A percentile compares a stretch with the other conserved stretches of the same genome.
These are phyloP conservation scores for Wickerhamiella shivajii DNA, from an alignment of 805 yeast species.

Conservation along the genomic window DNA sequence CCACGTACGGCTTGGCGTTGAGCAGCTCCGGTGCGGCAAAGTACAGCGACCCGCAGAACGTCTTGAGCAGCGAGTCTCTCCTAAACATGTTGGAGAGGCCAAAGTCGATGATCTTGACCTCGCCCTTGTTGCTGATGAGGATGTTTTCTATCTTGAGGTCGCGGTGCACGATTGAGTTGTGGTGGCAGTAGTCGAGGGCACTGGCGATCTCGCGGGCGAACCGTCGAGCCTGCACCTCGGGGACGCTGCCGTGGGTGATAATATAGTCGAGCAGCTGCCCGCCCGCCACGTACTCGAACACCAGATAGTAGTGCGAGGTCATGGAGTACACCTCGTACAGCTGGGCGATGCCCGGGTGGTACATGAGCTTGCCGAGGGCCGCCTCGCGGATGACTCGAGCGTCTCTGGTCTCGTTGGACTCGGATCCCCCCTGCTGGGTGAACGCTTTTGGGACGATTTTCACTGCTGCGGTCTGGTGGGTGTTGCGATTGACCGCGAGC, in stretches of 20 bases:
- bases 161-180: slow-evolving; percentile 89
- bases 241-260: slow-evolving; percentile 86
- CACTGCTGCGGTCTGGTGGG: slow-evolving; percentile 64
- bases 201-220: slow-evolving; percentile 91
- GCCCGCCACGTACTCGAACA: slow-evolving; percentile 92
- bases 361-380: slow-evolving; percentile 74
- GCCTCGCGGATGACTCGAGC: slow-evolving; percentile 90
- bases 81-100: slow-evolving; percentile 84
- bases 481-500: slow-evolving; percentile 70
- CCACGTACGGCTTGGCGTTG: slow-evolving; percentile 81
- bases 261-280: slow-evolving; percentile 96
- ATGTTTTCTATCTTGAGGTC: slow-evolving; percentile 94
- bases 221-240: slow-evolving; percentile 86
- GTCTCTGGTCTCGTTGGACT: slow-evolving; percentile 68
- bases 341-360: slow-evolving; percentile 86
- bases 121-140: slow-evolving; percentile 86
- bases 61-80: slow-evolving; percentile 55
- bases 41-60: slow-evolving; percentile 93
- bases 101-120: slow-evolving; percentile 88
- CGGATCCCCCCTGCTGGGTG: slow-evolving; percentile 29
- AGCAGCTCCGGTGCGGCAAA: slow-evolving; percentile 97
- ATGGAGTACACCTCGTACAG: slow-evolving; percentile 87
- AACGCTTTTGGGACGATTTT: slow-evolving; percentile 88
- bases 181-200: slow-evolving; percentile 87
- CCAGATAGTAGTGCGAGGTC: slow-evolving; percentile 94